These are phyloP conservation scores for Phytophthora colocasiae DNA, from an alignment of 352 stramenopile species.

Conservation along the genomic window DNA sequence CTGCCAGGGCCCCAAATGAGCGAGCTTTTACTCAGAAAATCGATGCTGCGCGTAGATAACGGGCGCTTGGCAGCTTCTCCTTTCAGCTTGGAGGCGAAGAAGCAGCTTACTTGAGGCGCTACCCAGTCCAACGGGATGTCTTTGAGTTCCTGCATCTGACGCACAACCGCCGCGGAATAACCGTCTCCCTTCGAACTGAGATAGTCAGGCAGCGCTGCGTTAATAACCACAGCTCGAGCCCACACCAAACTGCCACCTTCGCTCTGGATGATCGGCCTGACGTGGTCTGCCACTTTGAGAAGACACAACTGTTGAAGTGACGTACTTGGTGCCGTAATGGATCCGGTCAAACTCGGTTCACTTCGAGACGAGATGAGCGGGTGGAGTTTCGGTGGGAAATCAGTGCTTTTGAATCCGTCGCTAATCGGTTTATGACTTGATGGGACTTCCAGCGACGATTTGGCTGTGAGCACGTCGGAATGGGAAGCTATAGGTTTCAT, in stretches of 20 bases:
- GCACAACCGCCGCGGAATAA: conserved; percentile 40
- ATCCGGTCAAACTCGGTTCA: conserved; percentile 47
- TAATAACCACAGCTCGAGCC: conserved; percentile 69
- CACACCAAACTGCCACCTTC: conserved; percentile 68
- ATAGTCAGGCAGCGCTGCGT: conserved; percentile 29
- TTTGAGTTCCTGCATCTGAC: conserved; percentile 47
- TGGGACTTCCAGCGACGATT: conserved; percentile 20
- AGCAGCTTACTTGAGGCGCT: conserved; percentile 73
- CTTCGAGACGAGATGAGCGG: conserved; percentile 34
- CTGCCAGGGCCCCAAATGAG: conserved; percentile 64
- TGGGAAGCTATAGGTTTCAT: conserved; percentile 41
- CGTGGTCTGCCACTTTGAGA: conserved; percentile 60
- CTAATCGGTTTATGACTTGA: not conserved
- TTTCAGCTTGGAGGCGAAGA: conserved; percentile 80
- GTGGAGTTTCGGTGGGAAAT: not conserved
- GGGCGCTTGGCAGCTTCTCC: conserved; percentile 69
- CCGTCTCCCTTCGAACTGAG: conserved; percentile 10
- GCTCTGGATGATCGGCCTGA: conserved; percentile 48
- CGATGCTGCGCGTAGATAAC: conserved; percentile 75
- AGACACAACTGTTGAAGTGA: conserved; percentile 56
- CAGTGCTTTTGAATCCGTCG: not conserved
- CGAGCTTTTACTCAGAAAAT: conserved; percentile 78
- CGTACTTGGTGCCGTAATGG: conserved; percentile 29
- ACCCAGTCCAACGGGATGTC: conserved; percentile 69
- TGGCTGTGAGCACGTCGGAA: conserved; percentile 37